phyloP scores from a whole-genome alignment of 108 stramenopile genomes.

The Pseudonitzschia pungens region DNA sequence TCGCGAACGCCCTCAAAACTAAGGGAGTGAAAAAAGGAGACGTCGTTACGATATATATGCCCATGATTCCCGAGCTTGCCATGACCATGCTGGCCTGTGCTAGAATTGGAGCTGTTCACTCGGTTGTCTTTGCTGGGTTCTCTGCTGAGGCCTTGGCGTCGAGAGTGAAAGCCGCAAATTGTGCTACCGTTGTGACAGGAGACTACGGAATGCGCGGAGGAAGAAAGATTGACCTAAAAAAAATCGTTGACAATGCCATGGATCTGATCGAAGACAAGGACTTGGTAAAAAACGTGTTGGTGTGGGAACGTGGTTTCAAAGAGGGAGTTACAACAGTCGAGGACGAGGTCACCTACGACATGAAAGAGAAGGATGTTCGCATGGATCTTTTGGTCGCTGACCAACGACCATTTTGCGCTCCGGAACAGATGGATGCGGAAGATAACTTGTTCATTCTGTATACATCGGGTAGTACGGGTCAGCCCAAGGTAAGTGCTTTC shows the following conservation, averaged over 20 bases:
- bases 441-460: slow-evolving; percentile 97
- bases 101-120: slow-evolving; percentile 95
- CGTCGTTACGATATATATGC: slow-evolving; percentile 98
- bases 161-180: slow-evolving; percentile 83
- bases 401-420: slow-evolving; percentile 94
- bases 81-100: slow-evolving; percentile 98
- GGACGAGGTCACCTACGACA: slow-evolving; percentile 37
- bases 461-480: slow-evolving; percentile 94
- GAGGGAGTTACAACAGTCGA: slow-evolving; percentile 38
- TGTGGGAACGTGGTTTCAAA: slow-evolving; percentile 76
- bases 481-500: slow-evolving; percentile 66
- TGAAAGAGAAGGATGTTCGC: slow-evolving; percentile 73
- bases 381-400: slow-evolving; percentile 81
- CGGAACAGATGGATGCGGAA: slow-evolving; percentile 93
- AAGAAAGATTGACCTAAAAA: slow-evolving; percentile 79
- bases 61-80: slow-evolving; percentile 93
- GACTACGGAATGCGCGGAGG: slow-evolving; percentile 86
- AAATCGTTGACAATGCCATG: slow-evolving; percentile 87
- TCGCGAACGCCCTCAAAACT: slow-evolving; percentile 90
- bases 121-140: slow-evolving; percentile 98
- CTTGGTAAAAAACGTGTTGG: slow-evolving; percentile 81
- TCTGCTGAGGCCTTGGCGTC: slow-evolving; percentile 89
- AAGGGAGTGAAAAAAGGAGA: slow-evolving; percentile 87
- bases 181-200: slow-evolving; percentile 85
- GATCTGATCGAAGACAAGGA: slow-evolving; percentile 35